These are phyloP conservation scores for Termitomyces sp. DNA, from an alignment of 768 basidiomycete genomes.

Conservation along the genomic window DNA sequence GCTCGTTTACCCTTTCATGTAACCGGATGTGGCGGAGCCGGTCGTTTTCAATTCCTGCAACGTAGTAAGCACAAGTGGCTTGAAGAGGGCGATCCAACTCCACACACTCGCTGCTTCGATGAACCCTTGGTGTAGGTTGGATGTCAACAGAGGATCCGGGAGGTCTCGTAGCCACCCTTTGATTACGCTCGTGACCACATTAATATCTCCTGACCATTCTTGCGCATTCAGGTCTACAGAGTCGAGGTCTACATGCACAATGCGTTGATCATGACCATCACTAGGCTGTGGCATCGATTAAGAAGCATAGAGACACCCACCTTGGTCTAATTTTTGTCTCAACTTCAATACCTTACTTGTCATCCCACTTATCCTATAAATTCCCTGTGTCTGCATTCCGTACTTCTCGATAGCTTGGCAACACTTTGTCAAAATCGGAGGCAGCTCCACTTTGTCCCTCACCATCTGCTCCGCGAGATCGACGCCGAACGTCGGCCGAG, in stretches of 20 bases:
- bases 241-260: slow-evolving; percentile 59
- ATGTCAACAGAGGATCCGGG: slow-evolving; percentile 89
- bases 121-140: slow-evolving; percentile 82
- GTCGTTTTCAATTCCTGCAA: slow-evolving; percentile 85
- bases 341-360: slow-evolving; percentile 81
- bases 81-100: slow-evolving; percentile 1
- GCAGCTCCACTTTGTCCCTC: slow-evolving; percentile 89
- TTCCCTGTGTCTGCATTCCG: slow-evolving; percentile 79
- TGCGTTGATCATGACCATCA: not conserved
- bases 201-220: slow-evolving; percentile 93
- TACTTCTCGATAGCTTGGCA: slow-evolving; percentile 89
- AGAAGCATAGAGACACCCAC: slow-evolving; percentile 30
- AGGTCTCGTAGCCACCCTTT: slow-evolving; percentile 97
- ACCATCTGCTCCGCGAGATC: slow-evolving; percentile 90
- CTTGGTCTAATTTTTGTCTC: slow-evolving; percentile 81
- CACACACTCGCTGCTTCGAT: slow-evolving; percentile 82
- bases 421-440: slow-evolving; percentile 82
- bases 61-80: not conserved
- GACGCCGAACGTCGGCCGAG: slow-evolving; percentile 83
- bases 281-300: not conserved
- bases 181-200: slow-evolving; percentile 89
- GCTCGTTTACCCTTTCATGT: slow-evolving; percentile 95
- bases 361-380: slow-evolving; percentile 92
- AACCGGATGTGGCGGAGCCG: slow-evolving; percentile 91
- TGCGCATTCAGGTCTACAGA: slow-evolving; percentile 80